Evolutionary conservation across 2,329 filamentous ascomycete genomes (phyloP).

Genomic region (Elsinoe perseae): DNA sequence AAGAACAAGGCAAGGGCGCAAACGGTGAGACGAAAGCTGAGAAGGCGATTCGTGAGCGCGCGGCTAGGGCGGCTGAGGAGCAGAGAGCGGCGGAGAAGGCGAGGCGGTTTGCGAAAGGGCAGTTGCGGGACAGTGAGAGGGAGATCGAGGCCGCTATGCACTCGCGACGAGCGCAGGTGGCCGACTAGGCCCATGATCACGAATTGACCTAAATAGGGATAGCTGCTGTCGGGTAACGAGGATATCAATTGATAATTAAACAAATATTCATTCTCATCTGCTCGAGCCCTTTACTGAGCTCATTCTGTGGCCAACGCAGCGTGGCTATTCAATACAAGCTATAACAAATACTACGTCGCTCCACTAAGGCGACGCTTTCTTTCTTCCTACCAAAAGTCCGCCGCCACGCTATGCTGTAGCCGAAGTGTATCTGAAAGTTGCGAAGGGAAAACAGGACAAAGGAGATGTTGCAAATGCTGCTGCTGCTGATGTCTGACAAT

Average conservation of each 20-base stretch:
- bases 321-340: neutral
- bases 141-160: slow-evolving; percentile 60
- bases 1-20: slow-evolving; percentile 31
- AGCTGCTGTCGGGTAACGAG: no score
- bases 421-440: neutral
- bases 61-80: slow-evolving; percentile 30
- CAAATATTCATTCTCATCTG: slow-evolving; percentile 4
- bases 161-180: neutral
- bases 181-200: neutral
- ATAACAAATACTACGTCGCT: neutral
- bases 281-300: no score
- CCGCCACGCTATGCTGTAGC: slow-evolving; percentile 14
- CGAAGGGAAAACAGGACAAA: slow-evolving; percentile 5
- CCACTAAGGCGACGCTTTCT: neutral
- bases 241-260: neutral
- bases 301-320: neutral
- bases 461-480: neutral
- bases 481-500: neutral
- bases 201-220: no score
- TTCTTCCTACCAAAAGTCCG: neutral
- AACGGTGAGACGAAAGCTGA: slow-evolving; percentile 43
- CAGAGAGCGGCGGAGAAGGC: slow-evolving; percentile 22
- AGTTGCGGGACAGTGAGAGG: slow-evolving; percentile 59
- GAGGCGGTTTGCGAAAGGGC: slow-evolving; percentile 30
- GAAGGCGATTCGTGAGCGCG: slow-evolving; percentile 58